Evolutionary conservation across 1,139 yeast species (phyloP), one percentile per base, ranked within the genome.

Genomic region (Insectozyma bohioensis): DNA sequence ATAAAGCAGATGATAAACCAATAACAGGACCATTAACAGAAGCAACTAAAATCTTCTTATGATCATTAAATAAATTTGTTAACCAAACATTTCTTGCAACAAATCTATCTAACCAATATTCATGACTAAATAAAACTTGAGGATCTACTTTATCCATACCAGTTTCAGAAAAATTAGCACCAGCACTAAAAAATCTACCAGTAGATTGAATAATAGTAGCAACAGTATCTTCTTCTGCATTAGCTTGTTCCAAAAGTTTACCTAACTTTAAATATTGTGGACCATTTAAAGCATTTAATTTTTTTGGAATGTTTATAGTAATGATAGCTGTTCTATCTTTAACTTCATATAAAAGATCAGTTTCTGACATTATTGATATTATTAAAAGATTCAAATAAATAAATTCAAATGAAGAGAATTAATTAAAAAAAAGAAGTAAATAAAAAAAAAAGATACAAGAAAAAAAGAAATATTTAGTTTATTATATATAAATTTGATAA

Each of bases 1-100:
- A 81, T 34, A 87, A 59, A 1, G 90, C 88, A 4, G 94, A 79
- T 26, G 80, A 65, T 41, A 87, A 70, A 0, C 97, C 97, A 43
- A 87, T 75, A 9, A 80, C 95, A 0, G 96, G 95, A 1, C 97
- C 96, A 49, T 87, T 87, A 40, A 87, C 67, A 9, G 92, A 90
- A 24, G 80, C 78, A 16, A 81, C 81, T 33, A 87, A 63, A 4
- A 86, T 70, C 57, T 87, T 88, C 14, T 72, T 63, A 56, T 87
- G 96, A 49, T 78, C 75, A 46, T 78, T 75, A 56, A 85, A 80
- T 27, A 83, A 65, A 42, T 80, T 77, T 6, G 94, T 81, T 37
- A 86, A 61, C 49, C 72, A 79, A 16, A 80, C 71, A 55, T 87
- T 87, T 52, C 90, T 75, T 7, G 87, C 76, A 10, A 80, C 78